These are phyloP conservation scores for Podospora anserina DNA, from an alignment of 495 filamentous ascomycete genomes.

Conservation along the genomic window DNA sequence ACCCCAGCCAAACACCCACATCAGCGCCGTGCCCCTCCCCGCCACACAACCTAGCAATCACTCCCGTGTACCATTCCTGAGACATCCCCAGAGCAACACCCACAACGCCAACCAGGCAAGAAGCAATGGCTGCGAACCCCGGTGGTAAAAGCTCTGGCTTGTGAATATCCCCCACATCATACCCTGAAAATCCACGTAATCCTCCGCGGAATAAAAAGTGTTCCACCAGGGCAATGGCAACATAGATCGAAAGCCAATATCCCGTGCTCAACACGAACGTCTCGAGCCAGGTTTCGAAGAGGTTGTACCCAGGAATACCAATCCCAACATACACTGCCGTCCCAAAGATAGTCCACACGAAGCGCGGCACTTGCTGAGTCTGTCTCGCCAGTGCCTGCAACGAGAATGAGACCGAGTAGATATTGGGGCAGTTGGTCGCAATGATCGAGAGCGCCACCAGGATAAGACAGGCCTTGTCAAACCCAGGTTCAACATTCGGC, in stretches of 20 bases:
- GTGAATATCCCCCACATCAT: slow-evolving; percentile 60
- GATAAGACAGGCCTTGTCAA: slow-evolving; percentile 80
- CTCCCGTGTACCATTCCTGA: slow-evolving; percentile 71
- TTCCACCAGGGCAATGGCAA: slow-evolving; percentile 66
- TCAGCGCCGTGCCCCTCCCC: slow-evolving; percentile 59
- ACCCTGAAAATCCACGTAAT: slow-evolving; percentile 56
- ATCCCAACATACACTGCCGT: slow-evolving; percentile 71
- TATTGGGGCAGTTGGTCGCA: slow-evolving; percentile 85
- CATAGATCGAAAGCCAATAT: slow-evolving; percentile 85
- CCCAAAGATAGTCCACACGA: slow-evolving; percentile 68
- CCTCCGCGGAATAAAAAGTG: slow-evolving; percentile 67
- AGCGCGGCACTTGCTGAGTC: slow-evolving; percentile 69
- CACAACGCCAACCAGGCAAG: slow-evolving; percentile 66
- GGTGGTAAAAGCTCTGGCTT: slow-evolving; percentile 59
- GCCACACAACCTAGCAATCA: slow-evolving; percentile 64
- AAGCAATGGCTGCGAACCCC: slow-evolving; percentile 64
- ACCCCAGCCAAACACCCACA: slow-evolving; percentile 71
- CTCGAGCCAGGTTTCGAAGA: slow-evolving; percentile 67
- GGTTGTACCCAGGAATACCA: slow-evolving; percentile 70
- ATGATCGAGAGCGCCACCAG: slow-evolving; percentile 76
- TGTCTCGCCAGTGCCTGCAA: slow-evolving; percentile 66
- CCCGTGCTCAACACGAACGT: slow-evolving; percentile 79
- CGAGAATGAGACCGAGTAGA: slow-evolving; percentile 76
- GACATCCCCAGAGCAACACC: slow-evolving; percentile 76
- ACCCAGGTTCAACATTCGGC: slow-evolving; percentile 59